phyloP scores from a whole-genome alignment of 768 basidiomycete species.

The Termitomyces sp. region DNA sequence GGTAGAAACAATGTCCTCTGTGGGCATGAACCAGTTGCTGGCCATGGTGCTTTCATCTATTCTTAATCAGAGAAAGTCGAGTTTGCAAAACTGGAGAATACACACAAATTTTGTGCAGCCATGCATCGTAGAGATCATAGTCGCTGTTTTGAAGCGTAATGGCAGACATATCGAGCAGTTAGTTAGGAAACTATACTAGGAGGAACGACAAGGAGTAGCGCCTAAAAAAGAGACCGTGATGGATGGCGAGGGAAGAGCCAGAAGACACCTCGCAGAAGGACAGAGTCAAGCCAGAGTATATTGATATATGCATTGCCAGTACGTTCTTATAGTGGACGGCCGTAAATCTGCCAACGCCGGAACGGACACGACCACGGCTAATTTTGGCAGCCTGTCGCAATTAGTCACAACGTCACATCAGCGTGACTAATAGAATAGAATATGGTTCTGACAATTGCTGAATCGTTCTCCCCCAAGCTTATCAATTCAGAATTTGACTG shows the following conservation, averaged over 20 bases:
- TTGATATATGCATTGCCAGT: neutral
- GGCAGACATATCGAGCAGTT: constrained; percentile 15
- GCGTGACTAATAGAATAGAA: neutral
- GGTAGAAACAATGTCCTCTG: constrained; percentile 62
- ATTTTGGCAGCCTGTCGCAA: constrained; percentile 4
- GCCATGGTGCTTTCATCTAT: constrained; percentile 53
- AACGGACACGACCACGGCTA: constrained; percentile 2
- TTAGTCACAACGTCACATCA: constrained; percentile 6
- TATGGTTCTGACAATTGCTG: neutral
- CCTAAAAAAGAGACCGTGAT: constrained; percentile 9
- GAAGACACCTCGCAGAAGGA: constrained; percentile 15
- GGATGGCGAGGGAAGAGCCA: constrained; percentile 14
- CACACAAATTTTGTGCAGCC: constrained; percentile 71
- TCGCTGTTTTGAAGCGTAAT: constrained; percentile 52
- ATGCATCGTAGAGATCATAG: constrained; percentile 76
- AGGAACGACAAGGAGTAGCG: neutral
- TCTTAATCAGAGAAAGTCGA: constrained; percentile 6
- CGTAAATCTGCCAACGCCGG: constrained; percentile 1
- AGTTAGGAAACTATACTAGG: neutral
- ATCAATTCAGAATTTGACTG: neutral
- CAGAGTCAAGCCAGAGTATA: neutral
- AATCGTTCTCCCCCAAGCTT: neutral
- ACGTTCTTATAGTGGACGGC: constrained; percentile 7
- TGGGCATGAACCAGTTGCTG: constrained; percentile 80
- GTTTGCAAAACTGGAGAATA: constrained; percentile 1